phyloP scores from a whole-genome alignment of 2,329 filamentous ascomycete species.

The Clarireedia hainanense region DNA sequence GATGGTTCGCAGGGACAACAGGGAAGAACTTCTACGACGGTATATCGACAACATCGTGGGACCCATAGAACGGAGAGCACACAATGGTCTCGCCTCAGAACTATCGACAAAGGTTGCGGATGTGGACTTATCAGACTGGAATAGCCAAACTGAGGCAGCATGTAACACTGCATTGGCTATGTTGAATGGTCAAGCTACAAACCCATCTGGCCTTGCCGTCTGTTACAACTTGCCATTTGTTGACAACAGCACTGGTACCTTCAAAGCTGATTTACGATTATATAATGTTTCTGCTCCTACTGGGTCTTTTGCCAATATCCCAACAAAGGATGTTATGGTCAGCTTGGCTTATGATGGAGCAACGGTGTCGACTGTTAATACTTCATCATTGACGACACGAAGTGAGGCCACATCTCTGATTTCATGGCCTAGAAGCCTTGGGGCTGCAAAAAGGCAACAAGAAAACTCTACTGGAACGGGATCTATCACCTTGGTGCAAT shows the following conservation, averaged over 20 bases:
- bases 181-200: constrained; percentile 50
- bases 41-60: constrained; percentile 27
- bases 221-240: constrained; percentile 77
- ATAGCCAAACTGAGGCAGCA: constrained; percentile 45
- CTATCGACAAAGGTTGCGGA: constrained; percentile 8
- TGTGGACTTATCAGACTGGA: constrained; percentile 47
- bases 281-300: constrained; percentile 58
- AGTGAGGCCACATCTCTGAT: constrained; percentile 19
- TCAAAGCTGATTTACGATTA: constrained; percentile 69
- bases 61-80: constrained; percentile 23
- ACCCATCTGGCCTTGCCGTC: constrained; percentile 68
- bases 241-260: constrained; percentile 59
- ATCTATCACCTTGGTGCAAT: constrained; percentile 43
- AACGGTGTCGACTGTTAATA: constrained; percentile 38
- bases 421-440: constrained; percentile 18
- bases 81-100: not conserved
- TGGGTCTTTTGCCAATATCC: constrained; percentile 44
- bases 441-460: constrained; percentile 15
- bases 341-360: constrained; percentile 47
- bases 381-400: constrained; percentile 18
- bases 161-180: constrained; percentile 50
- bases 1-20: constrained; percentile 4
- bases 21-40: constrained; percentile 24
- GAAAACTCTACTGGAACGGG: not conserved
- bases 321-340: constrained; percentile 46